Conservation (phyloP, 2,329 filamentous ascomycete genomes). For the Beauveria asiatica region DNA sequence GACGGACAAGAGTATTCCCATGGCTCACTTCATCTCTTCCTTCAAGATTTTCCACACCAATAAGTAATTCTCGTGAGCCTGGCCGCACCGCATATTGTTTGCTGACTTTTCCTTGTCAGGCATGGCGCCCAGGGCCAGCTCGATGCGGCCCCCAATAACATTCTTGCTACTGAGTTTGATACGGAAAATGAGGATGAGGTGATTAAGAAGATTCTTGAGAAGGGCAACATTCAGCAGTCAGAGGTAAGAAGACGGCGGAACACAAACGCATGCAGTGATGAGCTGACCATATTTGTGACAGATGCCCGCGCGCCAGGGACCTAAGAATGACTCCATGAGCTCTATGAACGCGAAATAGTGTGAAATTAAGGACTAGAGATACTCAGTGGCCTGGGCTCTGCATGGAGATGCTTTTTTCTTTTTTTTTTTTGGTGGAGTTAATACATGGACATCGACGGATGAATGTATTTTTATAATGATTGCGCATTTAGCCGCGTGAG, state of each 20-base stretch:
- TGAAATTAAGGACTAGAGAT: too few relatives aligned
- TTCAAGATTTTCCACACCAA: conserved; percentile 89
- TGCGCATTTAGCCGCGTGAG: not conserved
- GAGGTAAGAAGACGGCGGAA: conserved; percentile 31
- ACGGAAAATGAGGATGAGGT: conserved; percentile 71
- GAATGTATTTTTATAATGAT: conserved; percentile 7
- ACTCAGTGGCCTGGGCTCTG: too few relatives aligned
- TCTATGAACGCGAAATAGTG: conserved; percentile 33
- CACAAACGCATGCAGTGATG: conserved; percentile 7
- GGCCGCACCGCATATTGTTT: not conserved
- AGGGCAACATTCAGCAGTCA: conserved; percentile 58
- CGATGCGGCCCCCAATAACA: conserved; percentile 65
- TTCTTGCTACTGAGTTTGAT: conserved; percentile 80
- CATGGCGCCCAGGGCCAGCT: conserved; percentile 77
- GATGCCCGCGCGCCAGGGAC: conserved; percentile 44
- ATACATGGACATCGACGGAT: not conserved
- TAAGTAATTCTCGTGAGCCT: conserved; percentile 53
- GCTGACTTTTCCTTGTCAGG: conserved; percentile 35
- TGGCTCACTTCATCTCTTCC: conserved; percentile 75
- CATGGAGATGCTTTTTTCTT: too few relatives aligned
- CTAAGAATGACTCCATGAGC: conserved; percentile 45
- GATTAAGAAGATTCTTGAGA: conserved; percentile 72
- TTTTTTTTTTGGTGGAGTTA: too few relatives aligned
- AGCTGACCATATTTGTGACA: conserved; percentile 17
- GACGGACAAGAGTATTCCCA: conserved; percentile 65